phyloP scores from a whole-genome alignment of 2,329 filamentous ascomycete species.

The Penicillium sp. region DNA sequence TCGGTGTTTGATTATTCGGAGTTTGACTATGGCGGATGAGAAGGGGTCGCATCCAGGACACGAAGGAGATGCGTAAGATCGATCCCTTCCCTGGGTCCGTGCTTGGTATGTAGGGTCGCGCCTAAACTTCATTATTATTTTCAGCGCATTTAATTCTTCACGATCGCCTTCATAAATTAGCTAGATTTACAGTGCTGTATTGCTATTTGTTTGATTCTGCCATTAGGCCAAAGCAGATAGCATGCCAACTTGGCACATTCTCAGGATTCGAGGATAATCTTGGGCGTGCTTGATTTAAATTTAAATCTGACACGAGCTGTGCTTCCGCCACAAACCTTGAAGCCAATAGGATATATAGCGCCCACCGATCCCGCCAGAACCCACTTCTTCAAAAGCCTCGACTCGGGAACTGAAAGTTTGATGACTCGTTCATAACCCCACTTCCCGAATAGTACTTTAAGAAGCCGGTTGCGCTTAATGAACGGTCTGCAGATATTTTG shows the following conservation, averaged over 20 bases:
- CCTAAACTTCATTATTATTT: too few species aligned
- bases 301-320: background rate
- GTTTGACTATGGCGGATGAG: background rate
- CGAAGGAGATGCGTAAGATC: background rate
- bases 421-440: background rate
- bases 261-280: too few species aligned
- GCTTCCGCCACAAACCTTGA: background rate
- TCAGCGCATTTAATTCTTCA: too few species aligned
- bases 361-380: background rate
- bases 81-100: background rate
- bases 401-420: background rate
- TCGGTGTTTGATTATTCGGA: background rate
- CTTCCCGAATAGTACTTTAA: background rate
- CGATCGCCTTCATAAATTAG: too few species aligned
- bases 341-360: background rate
- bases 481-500: background rate
- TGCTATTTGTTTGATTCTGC: too few species aligned
- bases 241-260: background rate
- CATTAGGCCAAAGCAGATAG: background rate
- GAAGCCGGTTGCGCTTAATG: background rate
- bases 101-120: background rate
- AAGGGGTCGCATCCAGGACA: background rate
- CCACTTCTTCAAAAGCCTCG: background rate
- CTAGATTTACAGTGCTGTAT: too few species aligned
- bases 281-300: background rate